Evolutionary conservation across 1,139 yeast genomes (phyloP).

Genomic region (Wickerhamomyces sp.): DNA sequence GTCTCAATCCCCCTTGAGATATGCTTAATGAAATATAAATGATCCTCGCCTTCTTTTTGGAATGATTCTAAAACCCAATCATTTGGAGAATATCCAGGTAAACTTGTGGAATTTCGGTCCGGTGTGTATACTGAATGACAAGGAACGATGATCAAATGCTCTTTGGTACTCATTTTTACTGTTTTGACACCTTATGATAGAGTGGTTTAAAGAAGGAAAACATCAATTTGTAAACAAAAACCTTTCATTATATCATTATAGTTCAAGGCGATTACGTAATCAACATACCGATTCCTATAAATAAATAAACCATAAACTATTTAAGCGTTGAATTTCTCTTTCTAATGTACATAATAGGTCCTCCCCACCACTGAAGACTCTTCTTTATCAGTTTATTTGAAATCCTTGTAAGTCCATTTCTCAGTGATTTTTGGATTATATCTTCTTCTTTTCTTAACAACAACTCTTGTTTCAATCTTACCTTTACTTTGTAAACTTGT

Average conservation of each 20-base stretch:
- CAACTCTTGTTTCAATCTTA: slow-evolving; percentile 77
- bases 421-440: slow-evolving; percentile 75
- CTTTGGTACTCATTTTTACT: neutral
- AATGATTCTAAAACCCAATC: slow-evolving; percentile 68
- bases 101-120: slow-evolving; percentile 7
- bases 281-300: neutral
- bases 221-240: too few species aligned
- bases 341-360: neutral
- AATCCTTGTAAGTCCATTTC: slow-evolving; percentile 90
- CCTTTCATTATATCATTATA: too few species aligned
- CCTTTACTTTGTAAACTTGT: slow-evolving; percentile 79
- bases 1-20: slow-evolving; percentile 34
- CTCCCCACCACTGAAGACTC: neutral
- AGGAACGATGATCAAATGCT: slow-evolving; percentile 51
- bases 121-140: slow-evolving; percentile 64
- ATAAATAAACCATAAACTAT: neutral
- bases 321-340: neutral
- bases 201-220: too few species aligned
- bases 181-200: neutral
- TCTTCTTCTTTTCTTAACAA: slow-evolving; percentile 57
- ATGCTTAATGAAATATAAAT: slow-evolving; percentile 62
- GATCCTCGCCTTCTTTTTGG: slow-evolving; percentile 67
- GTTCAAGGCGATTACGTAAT: too few species aligned
- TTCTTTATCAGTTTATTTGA: slow-evolving; percentile 38
- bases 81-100: slow-evolving; percentile 30